Evolutionary conservation across 2,329 filamentous ascomycete species (phyloP), one percentile per base, ranked within the genome.

Genomic region (Xylaria sp.): DNA sequence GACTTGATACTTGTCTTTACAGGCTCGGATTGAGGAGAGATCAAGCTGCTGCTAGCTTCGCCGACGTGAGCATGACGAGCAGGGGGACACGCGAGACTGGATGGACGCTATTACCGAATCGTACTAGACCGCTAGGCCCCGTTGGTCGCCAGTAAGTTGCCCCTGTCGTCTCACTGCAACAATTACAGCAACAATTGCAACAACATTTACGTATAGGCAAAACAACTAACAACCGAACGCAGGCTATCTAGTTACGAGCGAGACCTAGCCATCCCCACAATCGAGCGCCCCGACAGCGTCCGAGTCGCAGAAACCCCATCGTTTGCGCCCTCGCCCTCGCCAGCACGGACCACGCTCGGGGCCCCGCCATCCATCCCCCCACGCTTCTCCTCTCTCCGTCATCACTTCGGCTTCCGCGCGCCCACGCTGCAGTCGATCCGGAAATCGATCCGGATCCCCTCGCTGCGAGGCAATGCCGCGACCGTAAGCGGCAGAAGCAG

Each of bases 341-440:
- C 30, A 14, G 27, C 14, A 5, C 11, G 14, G 6, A 19, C 32
- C 9, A 9, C 34, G 11, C 64, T 39, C 60, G 59, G 9, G 3
- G 67, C 62, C 12, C 71, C 67, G 3, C 72, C 72, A 6, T 11
- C 61, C 8, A 74, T 75, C 42, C 72, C 74, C 17, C 71, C 73
- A 1, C 74, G 74, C 3, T 54, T 45, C 61, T 75, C 74, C 0
- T 75, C 74, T 0, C 69, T 75, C 1, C 71, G 68, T 4, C 34
- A 36, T 4, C 48, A 45, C 17, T 61, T 70, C 34, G 5, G 42
- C 11, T 67, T 71, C 47, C 70, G 67, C 6, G 50, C 57, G 5
- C 69, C 69, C 0, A 70, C 71, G 2, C 54, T 73, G 1, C 62
- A 60, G 21, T 69, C 69, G 9, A 53, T 73, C 17, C 53, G 53